Evolutionary conservation across 2,329 filamentous ascomycete genomes (phyloP).

Genomic region (Camillea tinctor): DNA sequence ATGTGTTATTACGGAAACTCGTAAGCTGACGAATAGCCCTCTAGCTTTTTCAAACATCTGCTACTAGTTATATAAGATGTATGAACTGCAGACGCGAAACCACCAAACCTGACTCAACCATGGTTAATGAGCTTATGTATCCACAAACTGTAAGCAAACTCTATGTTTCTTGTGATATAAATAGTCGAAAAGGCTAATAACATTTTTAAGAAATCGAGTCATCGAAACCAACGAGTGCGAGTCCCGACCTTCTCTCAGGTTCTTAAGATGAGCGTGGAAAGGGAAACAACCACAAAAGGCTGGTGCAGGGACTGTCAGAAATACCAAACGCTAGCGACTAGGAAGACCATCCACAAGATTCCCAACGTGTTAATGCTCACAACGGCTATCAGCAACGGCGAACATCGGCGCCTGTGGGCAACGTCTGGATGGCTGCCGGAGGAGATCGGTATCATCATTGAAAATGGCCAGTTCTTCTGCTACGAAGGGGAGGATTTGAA

Average conservation of each 20-base stretch:
- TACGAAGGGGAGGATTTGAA: slow-evolving; percentile 90
- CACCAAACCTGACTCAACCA: slow-evolving; percentile 72
- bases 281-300: slow-evolving; percentile 82
- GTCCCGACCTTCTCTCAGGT: slow-evolving; percentile 80
- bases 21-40: slow-evolving; percentile 4
- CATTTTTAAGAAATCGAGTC: slow-evolving; percentile 42
- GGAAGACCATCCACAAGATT: slow-evolving; percentile 78
- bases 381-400: slow-evolving; percentile 68
- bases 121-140: slow-evolving; percentile 85
- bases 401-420: slow-evolving; percentile 81
- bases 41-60: slow-evolving; percentile 64
- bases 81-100: slow-evolving; percentile 87
- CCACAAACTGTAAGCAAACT: slow-evolving; percentile 48
- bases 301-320: slow-evolving; percentile 92
- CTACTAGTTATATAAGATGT: slow-evolving; percentile 74
- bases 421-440: slow-evolving; percentile 88
- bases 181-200: slow-evolving; percentile 18
- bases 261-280: slow-evolving; percentile 87
- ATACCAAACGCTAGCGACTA: slow-evolving; percentile 83
- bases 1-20: not conserved
- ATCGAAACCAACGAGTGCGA: slow-evolving; percentile 49
- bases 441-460: slow-evolving; percentile 89
- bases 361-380: slow-evolving; percentile 89
- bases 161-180: slow-evolving; percentile 15
- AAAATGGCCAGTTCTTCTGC: slow-evolving; percentile 89